phyloP scores from a whole-genome alignment of 1,139 yeast genomes.

The Saccharomycopsis hybrid region DNA sequence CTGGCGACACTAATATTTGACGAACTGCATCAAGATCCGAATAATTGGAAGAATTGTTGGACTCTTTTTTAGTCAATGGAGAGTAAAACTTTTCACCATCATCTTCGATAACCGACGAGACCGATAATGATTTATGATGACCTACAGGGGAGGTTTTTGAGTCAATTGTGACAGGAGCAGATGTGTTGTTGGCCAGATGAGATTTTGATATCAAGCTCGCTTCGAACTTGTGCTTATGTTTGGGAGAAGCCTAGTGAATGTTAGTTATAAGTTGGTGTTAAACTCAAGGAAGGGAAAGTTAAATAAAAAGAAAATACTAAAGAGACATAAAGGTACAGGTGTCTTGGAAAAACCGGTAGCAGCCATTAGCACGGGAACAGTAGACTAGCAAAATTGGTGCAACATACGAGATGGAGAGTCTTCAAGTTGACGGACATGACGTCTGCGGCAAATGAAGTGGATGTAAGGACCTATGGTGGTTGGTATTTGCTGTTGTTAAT shows the following conservation, averaged over 20 bases:
- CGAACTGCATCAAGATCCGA: conserved; percentile 21
- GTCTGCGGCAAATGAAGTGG: too few species aligned
- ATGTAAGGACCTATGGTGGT: too few species aligned
- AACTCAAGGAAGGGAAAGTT: too few species aligned
- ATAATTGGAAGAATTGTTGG: conserved; percentile 15
- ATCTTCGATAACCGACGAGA: conserved; percentile 19
- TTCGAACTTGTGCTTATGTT: conserved; percentile 17
- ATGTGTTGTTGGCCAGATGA: too few species aligned
- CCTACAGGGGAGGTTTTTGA: too few species aligned
- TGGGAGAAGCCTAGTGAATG: conserved; percentile 18
- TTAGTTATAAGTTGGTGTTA: conserved; percentile 4
- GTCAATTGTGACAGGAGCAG: too few species aligned
- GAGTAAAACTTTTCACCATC: conserved; percentile 20
- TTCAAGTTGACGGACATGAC: conserved; percentile 17
- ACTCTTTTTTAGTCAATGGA: conserved; percentile 12
- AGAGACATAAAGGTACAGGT: too few species aligned
- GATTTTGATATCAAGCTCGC: background rate
- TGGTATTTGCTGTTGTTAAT: too few species aligned
- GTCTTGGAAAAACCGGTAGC: too few species aligned
- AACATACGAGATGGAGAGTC: conserved; percentile 16
- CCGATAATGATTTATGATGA: conserved; percentile 9
- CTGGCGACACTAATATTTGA: conserved; percentile 19
- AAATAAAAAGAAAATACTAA: too few species aligned
- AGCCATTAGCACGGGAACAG: too few species aligned
- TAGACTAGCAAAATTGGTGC: too few species aligned